phyloP scores from a whole-genome alignment of 2,329 filamentous ascomycete species.

The Botrytis elliptica region DNA sequence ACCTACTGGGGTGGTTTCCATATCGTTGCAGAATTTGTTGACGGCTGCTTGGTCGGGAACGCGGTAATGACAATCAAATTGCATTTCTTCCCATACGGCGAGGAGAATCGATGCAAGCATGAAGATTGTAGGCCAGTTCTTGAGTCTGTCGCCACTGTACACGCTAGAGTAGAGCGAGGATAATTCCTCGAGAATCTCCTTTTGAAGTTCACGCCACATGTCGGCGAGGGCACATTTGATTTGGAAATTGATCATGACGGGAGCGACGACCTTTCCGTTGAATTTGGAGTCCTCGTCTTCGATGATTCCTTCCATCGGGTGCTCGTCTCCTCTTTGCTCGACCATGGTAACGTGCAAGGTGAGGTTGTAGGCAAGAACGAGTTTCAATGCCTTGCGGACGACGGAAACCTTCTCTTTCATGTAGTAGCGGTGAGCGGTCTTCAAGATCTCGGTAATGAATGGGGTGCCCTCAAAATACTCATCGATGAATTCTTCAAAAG shows the following conservation, averaged over 20 bases:
- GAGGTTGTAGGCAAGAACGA: slow-evolving; percentile 92
- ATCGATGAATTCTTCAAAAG: slow-evolving; percentile 90
- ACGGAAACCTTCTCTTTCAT: slow-evolving; percentile 82
- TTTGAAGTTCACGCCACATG: slow-evolving; percentile 97
- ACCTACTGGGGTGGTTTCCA: slow-evolving; percentile 93
- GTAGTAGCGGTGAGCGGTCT: slow-evolving; percentile 93
- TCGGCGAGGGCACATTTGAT: slow-evolving; percentile 96
- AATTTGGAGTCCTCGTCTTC: slow-evolving; percentile 84
- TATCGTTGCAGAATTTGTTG: slow-evolving; percentile 92
- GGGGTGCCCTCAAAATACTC: slow-evolving; percentile 95
- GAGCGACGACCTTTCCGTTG: slow-evolving; percentile 85
- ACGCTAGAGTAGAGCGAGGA: slow-evolving; percentile 94
- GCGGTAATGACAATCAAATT: slow-evolving; percentile 96
- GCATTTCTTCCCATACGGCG: slow-evolving; percentile 97
- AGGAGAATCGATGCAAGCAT: slow-evolving; percentile 92
- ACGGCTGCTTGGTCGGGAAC: slow-evolving; percentile 81
- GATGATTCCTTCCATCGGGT: slow-evolving; percentile 76
- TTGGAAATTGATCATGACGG: slow-evolving; percentile 99
- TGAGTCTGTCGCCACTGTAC: slow-evolving; percentile 94
- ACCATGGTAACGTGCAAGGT: slow-evolving; percentile 94
- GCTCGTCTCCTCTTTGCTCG: slow-evolving; percentile 81
- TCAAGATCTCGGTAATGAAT: slow-evolving; percentile 93
- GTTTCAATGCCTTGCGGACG: slow-evolving; percentile 91
- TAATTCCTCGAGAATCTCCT: slow-evolving; percentile 92
- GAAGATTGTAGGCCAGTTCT: slow-evolving; percentile 99